phyloP scores from a whole-genome alignment of 345 rosid genomes.

The Hevea brasiliensis region DNA sequence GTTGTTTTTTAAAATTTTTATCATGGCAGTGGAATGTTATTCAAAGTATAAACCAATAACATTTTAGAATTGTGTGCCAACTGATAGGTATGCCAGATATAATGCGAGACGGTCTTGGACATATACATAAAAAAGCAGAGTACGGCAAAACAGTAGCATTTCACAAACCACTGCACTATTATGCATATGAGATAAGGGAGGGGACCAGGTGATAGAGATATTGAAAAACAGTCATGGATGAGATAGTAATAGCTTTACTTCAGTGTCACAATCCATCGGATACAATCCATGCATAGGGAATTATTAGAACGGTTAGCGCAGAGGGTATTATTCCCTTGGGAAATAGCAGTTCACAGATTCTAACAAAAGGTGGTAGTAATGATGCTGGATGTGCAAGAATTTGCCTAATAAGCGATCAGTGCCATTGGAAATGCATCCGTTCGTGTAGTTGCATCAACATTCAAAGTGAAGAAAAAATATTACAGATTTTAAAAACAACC shows the following conservation, averaged over 20 bases:
- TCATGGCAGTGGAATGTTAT: not conserved
- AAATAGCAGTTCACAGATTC: not conserved
- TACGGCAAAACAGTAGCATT: not conserved
- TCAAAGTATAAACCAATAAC: not conserved
- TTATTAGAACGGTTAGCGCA: not conserved
- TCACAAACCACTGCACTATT: not conserved
- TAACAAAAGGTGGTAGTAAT: not conserved
- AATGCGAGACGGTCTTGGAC: not conserved
- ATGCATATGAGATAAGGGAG: slow-evolving; percentile 14
- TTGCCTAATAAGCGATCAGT: slow-evolving; percentile 5
- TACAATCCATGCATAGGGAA: slow-evolving; percentile 12
- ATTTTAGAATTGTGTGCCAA: slow-evolving; percentile 11
- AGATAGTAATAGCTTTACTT: not conserved
- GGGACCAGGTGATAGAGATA: slow-evolving; percentile 29
- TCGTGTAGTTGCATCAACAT: slow-evolving; percentile 5
- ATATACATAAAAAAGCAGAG: not conserved
- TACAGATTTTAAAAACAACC: not conserved
- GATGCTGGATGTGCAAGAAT: slow-evolving; percentile 12
- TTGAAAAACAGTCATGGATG: slow-evolving; percentile 11
- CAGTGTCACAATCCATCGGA: slow-evolving; percentile 12
- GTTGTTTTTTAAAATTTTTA: no score
- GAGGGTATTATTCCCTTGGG: slow-evolving; percentile 15
- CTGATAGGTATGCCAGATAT: not conserved
- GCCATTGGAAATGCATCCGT: slow-evolving; percentile 18
- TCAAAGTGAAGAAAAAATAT: slow-evolving; percentile 4